Percentiles rank a stretch among this genome's conserved stretches.
Conservation (phyloP, 1,284 basidiomycete species). For the Amylostereum areolatum region DNA sequence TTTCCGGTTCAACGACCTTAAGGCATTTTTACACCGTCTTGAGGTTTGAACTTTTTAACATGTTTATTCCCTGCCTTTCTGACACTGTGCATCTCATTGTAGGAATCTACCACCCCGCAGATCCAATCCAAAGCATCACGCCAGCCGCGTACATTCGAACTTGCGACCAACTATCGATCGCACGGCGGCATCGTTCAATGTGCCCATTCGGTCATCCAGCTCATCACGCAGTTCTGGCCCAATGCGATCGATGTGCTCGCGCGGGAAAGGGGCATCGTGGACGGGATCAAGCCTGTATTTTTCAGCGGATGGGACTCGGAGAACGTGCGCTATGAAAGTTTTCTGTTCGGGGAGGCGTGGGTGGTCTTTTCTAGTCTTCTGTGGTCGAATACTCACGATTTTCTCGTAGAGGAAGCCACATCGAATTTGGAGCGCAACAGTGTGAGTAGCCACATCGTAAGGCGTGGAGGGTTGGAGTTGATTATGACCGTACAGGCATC, state of each 20-base stretch:
- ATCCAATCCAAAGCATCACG: not conserved
- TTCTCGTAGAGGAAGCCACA: slow-evolving; percentile 35
- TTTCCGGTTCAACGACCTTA: slow-evolving; percentile 68
- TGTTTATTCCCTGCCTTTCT: not conserved
- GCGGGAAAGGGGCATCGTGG: slow-evolving; percentile 51
- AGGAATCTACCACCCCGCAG: slow-evolving; percentile 1
- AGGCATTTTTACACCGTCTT: slow-evolving; percentile 53
- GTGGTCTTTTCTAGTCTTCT: slow-evolving; percentile 5
- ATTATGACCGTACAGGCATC: slow-evolving; percentile 43
- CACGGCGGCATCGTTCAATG: slow-evolving; percentile 64
- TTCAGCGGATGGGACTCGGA: slow-evolving; percentile 49
- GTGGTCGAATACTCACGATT: not conserved
- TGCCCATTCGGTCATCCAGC: slow-evolving; percentile 56
- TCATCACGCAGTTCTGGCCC: slow-evolving; percentile 61
- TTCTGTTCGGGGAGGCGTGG: slow-evolving; percentile 46
- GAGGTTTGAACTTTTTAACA: slow-evolving; percentile 34
- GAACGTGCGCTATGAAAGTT: slow-evolving; percentile 49
- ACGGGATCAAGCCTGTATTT: slow-evolving; percentile 58
- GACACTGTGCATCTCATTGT: not conserved
- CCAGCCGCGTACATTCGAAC: slow-evolving; percentile 48
- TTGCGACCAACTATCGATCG: slow-evolving; percentile 63
- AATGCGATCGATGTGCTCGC: slow-evolving; percentile 57
- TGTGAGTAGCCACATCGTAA: slow-evolving; percentile 41
- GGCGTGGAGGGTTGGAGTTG: no score
- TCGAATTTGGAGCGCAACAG: slow-evolving; percentile 66